Evolutionary conservation across 2,329 filamentous ascomycete species (phyloP), one percentile per base, ranked within the genome.

Genomic region (Microdochium paspali): DNA sequence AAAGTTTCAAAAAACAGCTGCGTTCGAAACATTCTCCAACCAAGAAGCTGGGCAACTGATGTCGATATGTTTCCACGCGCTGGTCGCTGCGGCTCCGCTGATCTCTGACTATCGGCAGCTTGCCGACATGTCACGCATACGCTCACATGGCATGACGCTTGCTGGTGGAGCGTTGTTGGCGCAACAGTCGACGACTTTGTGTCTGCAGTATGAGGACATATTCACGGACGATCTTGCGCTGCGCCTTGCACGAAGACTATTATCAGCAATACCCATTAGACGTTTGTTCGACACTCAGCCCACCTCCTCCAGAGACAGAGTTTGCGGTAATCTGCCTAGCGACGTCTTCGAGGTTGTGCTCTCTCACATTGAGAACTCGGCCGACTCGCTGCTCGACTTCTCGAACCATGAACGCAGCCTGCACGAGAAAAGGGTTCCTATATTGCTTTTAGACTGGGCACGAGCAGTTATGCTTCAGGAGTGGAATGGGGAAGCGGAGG

Each of bases 401-500:
- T 62, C 71, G 1, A 65, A 71, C 31, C 53, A 68, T 1, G 79
- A 79, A 50, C 70, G 72, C n/a, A 66, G 69, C 13, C 56, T 77
- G 21, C 80, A 80, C 52, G 78, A 81, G 55, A 77, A 74, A 26
- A 68, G 76, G 30, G 69, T 77, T 18, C 77, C 76, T 7, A 77
- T 73, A 10, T 61, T 81, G 15, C 66, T 80, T 5, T 65, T 89
- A 24, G 85, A 89, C 56, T 90, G 84, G 85, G 77, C 85, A 20
- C 75, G 85, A 50, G 82, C 84, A 0, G 75, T 93, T 1, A 77
- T 95, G 58, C 66, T 94, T 42, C 80, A 82, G 47, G 81, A 87
- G 51, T 96, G 90, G 90, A 78, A 91, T 58, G 87, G 88, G 0
- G 79, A 79, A 47, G 77, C 86, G 1, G 77, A 83, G 40, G 76